Percentiles rank a stretch among this genome's conserved stretches.
Conservation (phyloP, 1,139 yeast genomes). For the Yamadazyma dendronema region DNA sequence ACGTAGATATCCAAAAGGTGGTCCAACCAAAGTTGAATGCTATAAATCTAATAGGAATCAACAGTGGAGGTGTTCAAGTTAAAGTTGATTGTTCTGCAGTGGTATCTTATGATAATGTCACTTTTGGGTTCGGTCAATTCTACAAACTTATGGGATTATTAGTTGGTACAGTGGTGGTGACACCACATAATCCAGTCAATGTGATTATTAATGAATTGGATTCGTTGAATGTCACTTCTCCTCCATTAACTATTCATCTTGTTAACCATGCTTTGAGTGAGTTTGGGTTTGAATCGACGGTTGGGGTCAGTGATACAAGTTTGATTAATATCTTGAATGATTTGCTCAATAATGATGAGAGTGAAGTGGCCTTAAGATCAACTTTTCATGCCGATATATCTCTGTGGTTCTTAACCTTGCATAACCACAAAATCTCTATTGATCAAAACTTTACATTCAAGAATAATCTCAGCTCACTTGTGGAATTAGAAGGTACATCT, state of each 20-base stretch:
- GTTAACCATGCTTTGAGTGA: conserved; percentile 10
- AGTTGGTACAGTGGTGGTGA: conserved; percentile 10
- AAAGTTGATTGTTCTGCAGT: conserved; percentile 24
- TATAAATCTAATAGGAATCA: conserved; percentile 21
- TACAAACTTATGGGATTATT: conserved; percentile 16
- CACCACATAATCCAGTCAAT: conserved; percentile 13
- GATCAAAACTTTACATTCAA: conserved; percentile 15
- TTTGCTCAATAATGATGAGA: conserved; percentile 12
- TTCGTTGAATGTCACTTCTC: conserved; percentile 14
- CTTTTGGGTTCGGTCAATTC: conserved; percentile 18
- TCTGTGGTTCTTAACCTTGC: conserved; percentile 9
- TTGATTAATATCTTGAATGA: conserved; percentile 15
- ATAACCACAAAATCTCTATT: conserved; percentile 8
- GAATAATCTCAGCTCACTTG: conserved; percentile 8
- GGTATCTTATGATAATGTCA: conserved; percentile 26
- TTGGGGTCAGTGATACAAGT: conserved; percentile 13
- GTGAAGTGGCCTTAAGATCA: conserved; percentile 12
- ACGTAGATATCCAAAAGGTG: conserved; percentile 19
- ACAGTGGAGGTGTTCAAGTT: conserved; percentile 23
- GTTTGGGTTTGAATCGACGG: conserved; percentile 13
- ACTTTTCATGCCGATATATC: conserved; percentile 11
- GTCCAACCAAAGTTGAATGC: conserved; percentile 19
- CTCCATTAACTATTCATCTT: conserved; percentile 9
- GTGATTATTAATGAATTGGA: conserved; percentile 13
- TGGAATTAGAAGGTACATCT: conserved; percentile 2